Percentiles rank a stretch among this genome's conserved stretches.
Conservation (phyloP, 2,329 filamentous ascomycete genomes). For the Exophiala alcalophila region DNA sequence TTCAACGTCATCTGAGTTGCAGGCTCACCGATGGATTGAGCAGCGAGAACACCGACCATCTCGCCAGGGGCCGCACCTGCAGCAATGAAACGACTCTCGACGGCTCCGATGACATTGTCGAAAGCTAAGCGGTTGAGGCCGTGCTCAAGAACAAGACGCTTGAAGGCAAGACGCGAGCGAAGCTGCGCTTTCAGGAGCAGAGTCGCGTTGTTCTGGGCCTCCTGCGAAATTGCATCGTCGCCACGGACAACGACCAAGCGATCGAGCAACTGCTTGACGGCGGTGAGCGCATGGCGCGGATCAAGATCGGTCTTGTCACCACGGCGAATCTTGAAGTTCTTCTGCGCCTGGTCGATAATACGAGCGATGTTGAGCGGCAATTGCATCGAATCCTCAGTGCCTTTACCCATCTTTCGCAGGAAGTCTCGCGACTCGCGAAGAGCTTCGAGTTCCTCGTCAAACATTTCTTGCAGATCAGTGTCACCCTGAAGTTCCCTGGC, state of each 20-base stretch:
- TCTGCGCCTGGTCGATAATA: slow-evolving; percentile 85
- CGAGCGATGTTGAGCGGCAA: slow-evolving; percentile 87
- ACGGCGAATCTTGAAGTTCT: slow-evolving; percentile 85
- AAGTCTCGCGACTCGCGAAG: slow-evolving; percentile 71
- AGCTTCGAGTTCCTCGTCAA: slow-evolving; percentile 85
- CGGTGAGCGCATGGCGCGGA: slow-evolving; percentile 80
- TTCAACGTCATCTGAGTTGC: slow-evolving; percentile 99
- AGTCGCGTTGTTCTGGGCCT: slow-evolving; percentile 86
- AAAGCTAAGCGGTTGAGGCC: slow-evolving; percentile 88
- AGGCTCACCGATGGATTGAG: slow-evolving; percentile 97
- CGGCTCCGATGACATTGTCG: slow-evolving; percentile 83
- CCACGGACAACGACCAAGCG: slow-evolving; percentile 84
- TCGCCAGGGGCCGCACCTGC: slow-evolving; percentile 88
- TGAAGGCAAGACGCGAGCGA: slow-evolving; percentile 86
- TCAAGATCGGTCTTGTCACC: slow-evolving; percentile 83
- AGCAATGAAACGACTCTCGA: slow-evolving; percentile 83
- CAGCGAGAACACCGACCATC: slow-evolving; percentile 97
- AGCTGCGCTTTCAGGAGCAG: slow-evolving; percentile 89
- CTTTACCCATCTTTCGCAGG: slow-evolving; percentile 69
- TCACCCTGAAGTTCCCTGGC: slow-evolving; percentile 84
- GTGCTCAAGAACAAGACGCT: slow-evolving; percentile 82
- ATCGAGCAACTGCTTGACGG: slow-evolving; percentile 70
- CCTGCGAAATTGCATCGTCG: slow-evolving; percentile 72
- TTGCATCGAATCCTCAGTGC: slow-evolving; percentile 61
- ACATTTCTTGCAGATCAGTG: slow-evolving; percentile 76